Evolutionary conservation across 106 monocot species (phyloP).

Genomic region (Apostasia ramifera): DNA sequence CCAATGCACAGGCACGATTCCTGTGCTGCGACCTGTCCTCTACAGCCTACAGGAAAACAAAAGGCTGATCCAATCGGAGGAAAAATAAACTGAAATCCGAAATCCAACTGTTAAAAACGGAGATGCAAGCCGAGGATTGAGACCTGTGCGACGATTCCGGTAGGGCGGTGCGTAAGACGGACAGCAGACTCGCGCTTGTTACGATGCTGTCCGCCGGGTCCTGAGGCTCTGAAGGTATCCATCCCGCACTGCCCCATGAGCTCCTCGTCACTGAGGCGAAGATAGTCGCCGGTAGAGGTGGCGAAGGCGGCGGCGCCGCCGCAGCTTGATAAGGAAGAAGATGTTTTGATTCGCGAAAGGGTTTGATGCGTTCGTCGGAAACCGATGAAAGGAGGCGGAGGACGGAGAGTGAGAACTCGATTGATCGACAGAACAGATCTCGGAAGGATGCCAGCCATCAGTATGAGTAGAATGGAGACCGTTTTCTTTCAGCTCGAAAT

Average conservation of each 20-base stretch:
- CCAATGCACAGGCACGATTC: conserved; percentile 72
- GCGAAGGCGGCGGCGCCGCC: not conserved
- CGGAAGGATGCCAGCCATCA: not conserved
- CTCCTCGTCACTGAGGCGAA: conserved; percentile 61
- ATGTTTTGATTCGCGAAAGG: not conserved
- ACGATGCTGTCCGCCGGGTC: conserved; percentile 96
- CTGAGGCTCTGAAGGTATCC: conserved; percentile 84
- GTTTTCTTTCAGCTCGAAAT: no score
- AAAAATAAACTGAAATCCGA: not conserved
- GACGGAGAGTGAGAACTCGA: not conserved
- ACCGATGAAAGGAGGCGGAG: not conserved
- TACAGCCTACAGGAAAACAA: conserved; percentile 42
- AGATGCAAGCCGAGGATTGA: not conserved
- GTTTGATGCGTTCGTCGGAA: not conserved
- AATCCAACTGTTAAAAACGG: not conserved
- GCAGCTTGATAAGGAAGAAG: not conserved
- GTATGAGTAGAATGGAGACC: not conserved
- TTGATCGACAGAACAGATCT: not conserved
- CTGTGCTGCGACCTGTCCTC: conserved; percentile 94
- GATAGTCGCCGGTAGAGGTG: not conserved
- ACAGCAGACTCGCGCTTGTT: conserved; percentile 98
- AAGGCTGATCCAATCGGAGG: not conserved
- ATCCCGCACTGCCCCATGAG: conserved; percentile 86
- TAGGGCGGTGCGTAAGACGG: conserved; percentile 76
- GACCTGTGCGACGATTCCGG: conserved; percentile 86